Percentiles rank a stretch among this genome's conserved stretches.
Conservation (phyloP, 257 asterid genomes). For the Ehretia macrophylla region DNA sequence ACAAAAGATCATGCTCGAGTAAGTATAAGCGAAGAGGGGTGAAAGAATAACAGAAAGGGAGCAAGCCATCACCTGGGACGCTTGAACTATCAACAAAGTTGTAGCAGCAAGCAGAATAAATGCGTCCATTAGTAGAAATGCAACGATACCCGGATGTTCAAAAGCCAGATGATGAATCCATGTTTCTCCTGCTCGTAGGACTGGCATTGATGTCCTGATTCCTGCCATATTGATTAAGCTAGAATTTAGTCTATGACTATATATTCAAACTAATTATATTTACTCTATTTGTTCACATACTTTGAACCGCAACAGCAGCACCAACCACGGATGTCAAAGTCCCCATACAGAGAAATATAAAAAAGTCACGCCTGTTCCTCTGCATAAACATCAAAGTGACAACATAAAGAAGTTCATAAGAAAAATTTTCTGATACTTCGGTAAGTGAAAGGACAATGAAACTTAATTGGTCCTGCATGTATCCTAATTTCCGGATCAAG, state of each 20-base stretch:
- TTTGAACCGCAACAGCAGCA: slow-evolving; percentile 56
- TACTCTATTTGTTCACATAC: slow-evolving; percentile 39
- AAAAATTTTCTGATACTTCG: neutral
- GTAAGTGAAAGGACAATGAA: no score
- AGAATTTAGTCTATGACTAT: neutral
- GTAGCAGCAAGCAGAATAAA: slow-evolving; percentile 54
- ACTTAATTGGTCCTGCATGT: no score
- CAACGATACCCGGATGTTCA: slow-evolving; percentile 60
- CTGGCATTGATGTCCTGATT: slow-evolving; percentile 61
- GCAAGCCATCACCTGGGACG: slow-evolving; percentile 51
- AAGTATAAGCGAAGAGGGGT: neutral
- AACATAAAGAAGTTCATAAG: slow-evolving; percentile 7
- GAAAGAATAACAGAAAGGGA: neutral
- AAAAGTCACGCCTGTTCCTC: slow-evolving; percentile 88
- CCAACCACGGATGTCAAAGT: slow-evolving; percentile 55
- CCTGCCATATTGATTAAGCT: slow-evolving; percentile 44
- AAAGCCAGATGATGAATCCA: slow-evolving; percentile 56
- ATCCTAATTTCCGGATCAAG: no score
- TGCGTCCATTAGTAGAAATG: slow-evolving; percentile 75
- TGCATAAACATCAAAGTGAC: slow-evolving; percentile 37
- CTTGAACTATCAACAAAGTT: slow-evolving; percentile 59
- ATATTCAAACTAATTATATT: neutral
- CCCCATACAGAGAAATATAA: slow-evolving; percentile 74
- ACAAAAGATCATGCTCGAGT: no score
- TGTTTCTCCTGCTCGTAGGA: slow-evolving; percentile 41